A percentile compares a stretch with the other conserved stretches of the same genome.
Conservation (phyloP, 345 rosid species). For the Brassica carinata region DNA sequence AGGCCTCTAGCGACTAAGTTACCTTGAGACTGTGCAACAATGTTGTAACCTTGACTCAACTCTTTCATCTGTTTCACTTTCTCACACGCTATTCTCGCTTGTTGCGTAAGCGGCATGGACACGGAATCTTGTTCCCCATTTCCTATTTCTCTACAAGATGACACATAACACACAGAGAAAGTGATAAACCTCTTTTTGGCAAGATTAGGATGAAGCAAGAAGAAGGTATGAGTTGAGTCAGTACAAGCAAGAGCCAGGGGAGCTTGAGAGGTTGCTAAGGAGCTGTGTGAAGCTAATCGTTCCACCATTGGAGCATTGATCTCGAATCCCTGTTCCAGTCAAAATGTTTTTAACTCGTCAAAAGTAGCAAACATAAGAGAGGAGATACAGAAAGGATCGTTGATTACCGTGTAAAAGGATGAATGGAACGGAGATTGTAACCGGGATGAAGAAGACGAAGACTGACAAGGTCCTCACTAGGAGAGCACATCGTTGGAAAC, state of each 20-base stretch:
- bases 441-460: constrained; percentile 23
- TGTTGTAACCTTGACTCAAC: constrained; percentile 2
- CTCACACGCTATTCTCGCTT: neutral
- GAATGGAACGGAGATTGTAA: neutral
- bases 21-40: neutral
- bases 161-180: neutral
- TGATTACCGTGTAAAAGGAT: neutral
- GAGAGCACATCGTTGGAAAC: constrained; percentile 4
- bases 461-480: constrained; percentile 39
- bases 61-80: neutral
- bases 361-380: neutral
- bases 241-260: constrained; percentile 65
- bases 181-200: neutral
- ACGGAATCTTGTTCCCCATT: neutral
- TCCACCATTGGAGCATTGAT: constrained; percentile 64
- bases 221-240: neutral
- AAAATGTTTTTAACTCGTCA: neutral
- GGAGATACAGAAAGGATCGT: neutral
- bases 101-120: neutral
- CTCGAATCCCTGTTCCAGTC: constrained; percentile 32
- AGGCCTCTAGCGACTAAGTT: neutral
- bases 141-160: constrained; percentile 17
- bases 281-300: constrained; percentile 58
- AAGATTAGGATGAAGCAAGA: neutral
- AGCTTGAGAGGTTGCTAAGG: constrained; percentile 56